A percentile compares a stretch with the other conserved stretches of the same genome.
These are phyloP conservation scores for Diatrype stigma DNA, from an alignment of 2,329 filamentous ascomycete genomes.

Conservation along the genomic window DNA sequence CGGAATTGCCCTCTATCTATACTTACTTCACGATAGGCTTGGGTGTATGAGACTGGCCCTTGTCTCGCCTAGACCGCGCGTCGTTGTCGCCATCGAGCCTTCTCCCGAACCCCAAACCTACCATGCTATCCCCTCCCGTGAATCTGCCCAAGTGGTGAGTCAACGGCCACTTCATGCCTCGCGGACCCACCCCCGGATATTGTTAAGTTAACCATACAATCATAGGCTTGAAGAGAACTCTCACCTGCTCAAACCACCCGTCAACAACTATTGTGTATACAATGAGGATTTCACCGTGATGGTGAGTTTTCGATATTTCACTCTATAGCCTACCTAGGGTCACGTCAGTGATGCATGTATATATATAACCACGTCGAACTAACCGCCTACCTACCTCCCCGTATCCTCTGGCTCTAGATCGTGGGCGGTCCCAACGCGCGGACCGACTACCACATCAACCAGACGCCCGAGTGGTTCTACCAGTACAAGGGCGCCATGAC, in stretches of 20 bases:
- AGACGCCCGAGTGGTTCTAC: slow-evolving; percentile 97
- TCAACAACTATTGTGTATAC: slow-evolving; percentile 98
- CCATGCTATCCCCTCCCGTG: slow-evolving; percentile 47
- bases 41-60: too few relatives aligned
- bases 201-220: background rate
- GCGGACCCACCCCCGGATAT: too few relatives aligned
- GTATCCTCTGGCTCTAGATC: slow-evolving; percentile 48
- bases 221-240: slow-evolving; percentile 86
- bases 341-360: too few relatives aligned
- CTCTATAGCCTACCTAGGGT: too few relatives aligned
- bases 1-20: too few relatives aligned
- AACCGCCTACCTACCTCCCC: background rate
- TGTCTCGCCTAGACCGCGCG: too few relatives aligned
- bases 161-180: background rate
- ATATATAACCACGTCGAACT: too few relatives aligned
- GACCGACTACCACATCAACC: slow-evolving; percentile 98
- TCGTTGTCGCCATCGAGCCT: too few relatives aligned
- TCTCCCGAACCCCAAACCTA: too few relatives aligned
- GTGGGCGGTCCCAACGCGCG: slow-evolving; percentile 94
- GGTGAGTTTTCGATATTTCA: slow-evolving; percentile 38
- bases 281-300: slow-evolving; percentile 79
- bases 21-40: too few relatives aligned
- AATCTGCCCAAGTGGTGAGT: slow-evolving; percentile 57
- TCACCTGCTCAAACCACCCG: slow-evolving; percentile 85
- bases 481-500: slow-evolving; percentile 92